phyloP scores from a whole-genome alignment of 306 rosid species.

The Carpinus viminea region DNA sequence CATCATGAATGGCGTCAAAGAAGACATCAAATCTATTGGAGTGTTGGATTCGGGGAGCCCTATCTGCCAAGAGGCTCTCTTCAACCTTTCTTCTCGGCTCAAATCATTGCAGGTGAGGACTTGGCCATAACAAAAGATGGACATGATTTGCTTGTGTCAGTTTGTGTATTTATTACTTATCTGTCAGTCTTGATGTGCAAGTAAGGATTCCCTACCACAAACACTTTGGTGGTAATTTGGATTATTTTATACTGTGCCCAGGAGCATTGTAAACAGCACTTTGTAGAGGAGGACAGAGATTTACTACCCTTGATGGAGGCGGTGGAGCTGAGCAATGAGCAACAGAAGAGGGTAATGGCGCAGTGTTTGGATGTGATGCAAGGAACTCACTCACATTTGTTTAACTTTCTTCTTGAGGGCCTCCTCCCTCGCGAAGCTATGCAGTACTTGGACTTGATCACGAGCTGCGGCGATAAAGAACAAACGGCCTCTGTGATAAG shows the following conservation, averaged over 20 bases:
- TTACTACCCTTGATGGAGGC: conserved; percentile 81
- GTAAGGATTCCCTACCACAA: neutral
- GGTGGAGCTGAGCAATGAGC: conserved; percentile 63
- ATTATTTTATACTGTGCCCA: conserved; percentile 16
- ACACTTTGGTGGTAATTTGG: neutral
- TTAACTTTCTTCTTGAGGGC: conserved; percentile 76
- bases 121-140: neutral
- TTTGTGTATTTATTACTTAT: neutral
- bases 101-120: conserved; percentile 58
- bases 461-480: conserved; percentile 46
- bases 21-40: conserved; percentile 76
- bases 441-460: conserved; percentile 73
- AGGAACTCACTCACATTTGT: conserved; percentile 65
- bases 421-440: conserved; percentile 69
- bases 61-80: conserved; percentile 56
- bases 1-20: conserved; percentile 92
- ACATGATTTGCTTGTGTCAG: neutral
- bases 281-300: conserved; percentile 69
- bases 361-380: conserved; percentile 76
- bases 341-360: conserved; percentile 53
- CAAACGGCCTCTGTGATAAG: conserved; percentile 47
- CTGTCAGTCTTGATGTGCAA: neutral
- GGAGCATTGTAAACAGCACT: conserved; percentile 72
- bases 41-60: conserved; percentile 65
- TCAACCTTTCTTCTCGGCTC: conserved; percentile 58